Evolutionary conservation across 805 yeast genomes (phyloP), one percentile per base, ranked within the genome.

Genomic region (Monosporozyma aerobia): DNA sequence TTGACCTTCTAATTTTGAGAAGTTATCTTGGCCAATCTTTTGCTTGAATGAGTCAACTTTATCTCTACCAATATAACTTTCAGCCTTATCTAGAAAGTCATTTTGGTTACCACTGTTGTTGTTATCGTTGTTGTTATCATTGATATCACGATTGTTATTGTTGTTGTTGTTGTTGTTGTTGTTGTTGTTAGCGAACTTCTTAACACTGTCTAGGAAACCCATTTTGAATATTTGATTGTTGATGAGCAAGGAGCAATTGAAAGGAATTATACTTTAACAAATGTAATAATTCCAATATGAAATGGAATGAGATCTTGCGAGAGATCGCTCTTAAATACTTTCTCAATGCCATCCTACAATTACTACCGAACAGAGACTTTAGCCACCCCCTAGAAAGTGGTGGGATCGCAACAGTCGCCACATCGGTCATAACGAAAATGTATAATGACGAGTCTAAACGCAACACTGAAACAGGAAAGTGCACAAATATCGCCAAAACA

Each of bases 141-240:
- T 59, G 44, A 58, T 50, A 56, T 62, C 57, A 67, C 63, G 59
- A 53, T 66, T 65, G 48, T 59, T 57, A 47, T 44, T n/a, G 23
- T 41, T 22, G 39, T 51, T 44, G 23, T 41, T 22, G 39, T 51
- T 44, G 23, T 43, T 33, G 27, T 32, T 29, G 47, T 43, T n/a
- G 19, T n/a, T 27, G 23, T 46, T 44, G 41, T 35, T 53, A 44
- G 70, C 64, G 49, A 67, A 67, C 29, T 72, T 68, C 62, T 71
- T 74, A 44, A 72, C 75, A 51, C 62, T 64, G 57, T 74, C 77
- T 58, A 75, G 71, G 51, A 75, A 63, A 53, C 78, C 78, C 77
- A 73, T 73, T 56, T n/a, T 46, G n/a, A 11, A 13, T 44, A n/a
- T 8, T 39, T 39, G 9, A 39, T 8, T 39, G 10, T 11, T 14